phyloP scores from a whole-genome alignment of 495 filamentous ascomycete species.

The Lophiostoma macrostomum region DNA sequence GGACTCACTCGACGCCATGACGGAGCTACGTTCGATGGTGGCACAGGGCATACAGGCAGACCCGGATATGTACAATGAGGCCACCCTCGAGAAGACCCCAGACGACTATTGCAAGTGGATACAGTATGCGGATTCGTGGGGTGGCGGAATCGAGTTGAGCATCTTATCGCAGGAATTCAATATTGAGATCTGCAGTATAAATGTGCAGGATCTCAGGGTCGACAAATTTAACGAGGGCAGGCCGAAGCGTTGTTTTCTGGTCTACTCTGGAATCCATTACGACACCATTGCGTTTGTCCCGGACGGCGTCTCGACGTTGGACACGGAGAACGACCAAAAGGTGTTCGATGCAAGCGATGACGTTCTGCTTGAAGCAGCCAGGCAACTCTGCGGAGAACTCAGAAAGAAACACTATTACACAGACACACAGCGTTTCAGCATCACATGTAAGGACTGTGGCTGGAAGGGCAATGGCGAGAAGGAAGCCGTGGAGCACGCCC shows the following conservation, averaged over 20 bases:
- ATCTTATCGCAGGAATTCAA: constrained; percentile 83
- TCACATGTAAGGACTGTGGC: constrained; percentile 75
- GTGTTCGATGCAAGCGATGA: constrained; percentile 71
- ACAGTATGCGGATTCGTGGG: constrained; percentile 77
- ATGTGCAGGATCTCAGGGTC: constrained; percentile 64
- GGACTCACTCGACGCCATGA: constrained; percentile 63
- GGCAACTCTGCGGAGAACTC: constrained; percentile 68
- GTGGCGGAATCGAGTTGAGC: constrained; percentile 83
- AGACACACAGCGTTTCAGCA: constrained; percentile 77
- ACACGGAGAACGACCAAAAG: constrained; percentile 71
- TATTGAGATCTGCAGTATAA: constrained; percentile 82
- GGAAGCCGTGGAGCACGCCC: constrained; percentile 65
- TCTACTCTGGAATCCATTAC: constrained; percentile 95
- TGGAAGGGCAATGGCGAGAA: constrained; percentile 72
- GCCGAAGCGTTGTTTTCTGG: constrained; percentile 68
- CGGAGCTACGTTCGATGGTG: constrained; percentile 74
- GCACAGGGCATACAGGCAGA: constrained; percentile 75
- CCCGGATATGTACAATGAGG: constrained; percentile 66
- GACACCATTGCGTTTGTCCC: constrained; percentile 78
- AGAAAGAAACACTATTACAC: constrained; percentile 81
- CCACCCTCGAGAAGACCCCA: constrained; percentile 66
- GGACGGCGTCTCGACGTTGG: constrained; percentile 53
- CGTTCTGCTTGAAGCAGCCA: constrained; percentile 63
- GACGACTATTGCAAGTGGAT: constrained; percentile 85
- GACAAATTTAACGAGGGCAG: constrained; percentile 81